Evolutionary conservation across 2,329 filamentous ascomycete species (phyloP).

Genomic region (Penicillium capsulatum): DNA sequence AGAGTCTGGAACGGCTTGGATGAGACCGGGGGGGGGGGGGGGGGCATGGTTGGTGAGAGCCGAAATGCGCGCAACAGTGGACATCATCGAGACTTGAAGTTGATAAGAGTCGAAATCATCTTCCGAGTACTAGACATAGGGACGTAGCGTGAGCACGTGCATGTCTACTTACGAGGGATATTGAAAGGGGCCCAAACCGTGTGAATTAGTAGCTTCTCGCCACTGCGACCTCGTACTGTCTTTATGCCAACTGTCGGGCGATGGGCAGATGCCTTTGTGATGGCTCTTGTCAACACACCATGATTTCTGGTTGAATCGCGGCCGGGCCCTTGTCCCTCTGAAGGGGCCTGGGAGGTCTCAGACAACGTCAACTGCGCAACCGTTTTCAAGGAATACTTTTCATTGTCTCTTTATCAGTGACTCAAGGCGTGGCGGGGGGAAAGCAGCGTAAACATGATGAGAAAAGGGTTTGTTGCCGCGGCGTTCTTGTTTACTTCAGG

Average conservation of each 20-base stretch:
- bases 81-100: background rate
- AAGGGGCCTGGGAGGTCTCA: background rate
- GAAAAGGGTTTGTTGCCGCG: background rate
- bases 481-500: background rate
- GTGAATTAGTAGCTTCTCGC: background rate
- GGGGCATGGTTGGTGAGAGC: background rate
- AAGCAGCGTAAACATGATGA: background rate
- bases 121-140: background rate
- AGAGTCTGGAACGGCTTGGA: background rate
- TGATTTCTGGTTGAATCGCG: background rate
- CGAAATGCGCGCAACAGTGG: background rate
- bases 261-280: background rate
- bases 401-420: background rate
- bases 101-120: background rate
- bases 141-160: background rate
- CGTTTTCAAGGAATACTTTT: background rate
- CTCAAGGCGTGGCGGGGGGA: background rate
- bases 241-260: background rate
- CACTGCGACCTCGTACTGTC: background rate
- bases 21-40: too few relatives aligned
- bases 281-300: background rate
- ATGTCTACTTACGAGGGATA: background rate
- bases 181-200: background rate
- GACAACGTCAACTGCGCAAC: background rate
- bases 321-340: background rate